These are phyloP conservation scores for Apocynum venetum DNA, from an alignment of 257 asterid species.

Conservation along the genomic window DNA sequence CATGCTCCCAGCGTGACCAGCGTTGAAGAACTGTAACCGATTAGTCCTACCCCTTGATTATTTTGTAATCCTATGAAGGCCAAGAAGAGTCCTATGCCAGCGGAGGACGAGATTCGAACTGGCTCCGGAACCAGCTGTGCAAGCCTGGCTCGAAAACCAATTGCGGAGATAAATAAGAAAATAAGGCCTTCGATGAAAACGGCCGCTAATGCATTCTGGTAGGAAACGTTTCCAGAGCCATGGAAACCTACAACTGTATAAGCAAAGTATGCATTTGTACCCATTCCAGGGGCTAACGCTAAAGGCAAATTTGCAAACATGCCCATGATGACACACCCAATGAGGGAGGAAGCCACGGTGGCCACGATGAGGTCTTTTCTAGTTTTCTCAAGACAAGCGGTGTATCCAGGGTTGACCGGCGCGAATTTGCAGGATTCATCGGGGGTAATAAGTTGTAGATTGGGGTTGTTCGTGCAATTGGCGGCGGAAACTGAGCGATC, in stretches of 20 bases:
- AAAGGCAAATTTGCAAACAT: slow-evolving; percentile 66
- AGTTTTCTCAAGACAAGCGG: slow-evolving; percentile 61
- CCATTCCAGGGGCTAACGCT: slow-evolving; percentile 94
- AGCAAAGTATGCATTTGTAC: slow-evolving; percentile 84
- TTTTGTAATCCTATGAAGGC: slow-evolving; percentile 85
- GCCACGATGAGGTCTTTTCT: slow-evolving; percentile 80
- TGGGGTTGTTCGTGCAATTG: slow-evolving; percentile 40
- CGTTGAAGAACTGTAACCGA: slow-evolving; percentile 79
- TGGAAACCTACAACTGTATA: slow-evolving; percentile 94
- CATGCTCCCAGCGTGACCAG: slow-evolving; percentile 84
- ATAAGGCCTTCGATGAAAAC: slow-evolving; percentile 78
- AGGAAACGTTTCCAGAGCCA: slow-evolving; percentile 75
- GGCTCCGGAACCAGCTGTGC: slow-evolving; percentile 82
- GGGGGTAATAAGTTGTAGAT: slow-evolving; percentile 45
- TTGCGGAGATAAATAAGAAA: slow-evolving; percentile 61
- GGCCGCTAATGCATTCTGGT: slow-evolving; percentile 78
- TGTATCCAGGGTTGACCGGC: slow-evolving; percentile 91
- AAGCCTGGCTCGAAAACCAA: slow-evolving; percentile 69
- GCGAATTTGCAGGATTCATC: slow-evolving; percentile 66
- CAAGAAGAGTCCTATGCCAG: slow-evolving; percentile 85
- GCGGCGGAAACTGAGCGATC: slow-evolving; percentile 41
- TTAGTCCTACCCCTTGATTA: slow-evolving; percentile 75
- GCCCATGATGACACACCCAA: slow-evolving; percentile 87
- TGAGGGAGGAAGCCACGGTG: slow-evolving; percentile 71
- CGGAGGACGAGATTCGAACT: slow-evolving; percentile 76